A percentile compares a stretch with the other conserved stretches of the same genome.
phyloP scores from a whole-genome alignment of 495 filamentous ascomycete genomes.

The Penicillium antarcticum region DNA sequence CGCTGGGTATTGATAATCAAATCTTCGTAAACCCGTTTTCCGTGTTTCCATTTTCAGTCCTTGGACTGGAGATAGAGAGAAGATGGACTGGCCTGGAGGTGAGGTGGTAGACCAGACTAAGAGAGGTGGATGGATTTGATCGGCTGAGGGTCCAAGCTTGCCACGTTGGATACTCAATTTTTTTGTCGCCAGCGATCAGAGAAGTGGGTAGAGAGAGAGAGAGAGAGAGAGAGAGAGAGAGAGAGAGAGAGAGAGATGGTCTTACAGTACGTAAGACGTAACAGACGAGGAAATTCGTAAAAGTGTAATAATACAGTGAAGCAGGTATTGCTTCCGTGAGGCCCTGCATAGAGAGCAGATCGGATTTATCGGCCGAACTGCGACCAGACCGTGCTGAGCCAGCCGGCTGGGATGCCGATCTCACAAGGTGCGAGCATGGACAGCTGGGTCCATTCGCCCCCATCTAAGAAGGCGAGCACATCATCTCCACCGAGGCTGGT shows the following conservation, averaged over 20 bases:
- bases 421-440: constrained; percentile 30
- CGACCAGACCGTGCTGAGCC: constrained; percentile 42
- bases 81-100: neutral
- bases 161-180: neutral
- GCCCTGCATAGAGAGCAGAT: neutral
- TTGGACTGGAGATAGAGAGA: neutral
- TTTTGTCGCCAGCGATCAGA: constrained; percentile 7
- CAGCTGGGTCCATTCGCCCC: constrained; percentile 39
- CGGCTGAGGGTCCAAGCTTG: neutral
- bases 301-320: constrained; percentile 17
- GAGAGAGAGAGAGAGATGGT: constrained; percentile 2
- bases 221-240: constrained; percentile 3
- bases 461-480: constrained; percentile 45
- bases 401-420: constrained; percentile 35
- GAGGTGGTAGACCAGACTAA: neutral
- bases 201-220: neutral
- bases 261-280: constrained; percentile 14
- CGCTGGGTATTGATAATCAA: constrained; percentile 11
- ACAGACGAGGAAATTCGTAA: constrained; percentile 16
- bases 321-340: neutral
- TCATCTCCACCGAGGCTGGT: constrained; percentile 46
- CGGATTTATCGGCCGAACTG: constrained; percentile 27
- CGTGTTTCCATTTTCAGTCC: neutral
- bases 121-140: constrained; percentile 4
- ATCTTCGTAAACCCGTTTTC: constrained; percentile 9